Base-by-base conservation (phyloP, 148 eudicot species). In the Salicornia ramosissima region DNA sequence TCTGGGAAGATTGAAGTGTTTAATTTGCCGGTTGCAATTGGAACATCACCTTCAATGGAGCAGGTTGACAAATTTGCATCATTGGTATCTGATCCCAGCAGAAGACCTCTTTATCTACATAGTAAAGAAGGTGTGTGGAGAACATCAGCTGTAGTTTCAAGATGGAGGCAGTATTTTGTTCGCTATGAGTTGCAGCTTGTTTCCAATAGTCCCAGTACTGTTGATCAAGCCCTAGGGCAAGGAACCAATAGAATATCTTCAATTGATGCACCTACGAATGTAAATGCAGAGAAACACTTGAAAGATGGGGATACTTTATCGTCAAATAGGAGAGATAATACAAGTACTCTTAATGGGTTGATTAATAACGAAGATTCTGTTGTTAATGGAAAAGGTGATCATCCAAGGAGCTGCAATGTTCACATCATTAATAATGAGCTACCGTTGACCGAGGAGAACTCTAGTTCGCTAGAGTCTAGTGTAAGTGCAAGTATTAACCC, bases 91-190 rank as follows among this genome's bases (percentile, higher is more conserved):
- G 86, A 90, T 82, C 76, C 85, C 19, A 77, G 75, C 73, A 82
- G 75, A 79, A 81, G 77, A 70, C 94, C 97, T 11, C 81, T 94
- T 65, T 94, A 87, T 79, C 80, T 94, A 29, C 97, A 94, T 75
- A 94, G 99, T 74, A 91, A 83, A 78, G 99, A 94, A 84, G 99
- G 99, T 52, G 83, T 84, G 51, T 67, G 84, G 87, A 90, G 99
- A 75, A 88, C 99, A 52, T 84, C 96, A 26, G 88, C 91, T 71
- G 81, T 94, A 93, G 81, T 88, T 46, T 90, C 97, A 68, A 86
- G 96, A 73, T 94, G 99, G 97, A 87, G 93, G 75, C 96, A 88
- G 64, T 88, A 79, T 66, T 59, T 82, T 70, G 76, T 80, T 51
- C 91, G 88, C 25, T 61, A 52, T 68, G 80, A 74, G 53, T 82